Conservation (phyloP, 176 grass and related monocot genomes). For the Oropetium thomaeum region DNA sequence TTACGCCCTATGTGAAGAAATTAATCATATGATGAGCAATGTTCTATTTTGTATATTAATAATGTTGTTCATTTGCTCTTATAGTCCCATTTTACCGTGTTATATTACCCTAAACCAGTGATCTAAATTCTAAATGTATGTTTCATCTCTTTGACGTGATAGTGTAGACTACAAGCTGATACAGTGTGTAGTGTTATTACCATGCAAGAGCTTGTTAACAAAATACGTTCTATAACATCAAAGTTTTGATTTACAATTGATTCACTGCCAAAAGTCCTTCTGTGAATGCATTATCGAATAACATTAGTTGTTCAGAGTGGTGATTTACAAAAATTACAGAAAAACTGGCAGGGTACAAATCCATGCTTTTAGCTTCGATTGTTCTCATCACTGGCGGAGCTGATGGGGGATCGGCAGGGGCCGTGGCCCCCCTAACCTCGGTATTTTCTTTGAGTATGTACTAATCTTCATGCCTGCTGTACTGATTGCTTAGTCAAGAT, state of each 20-base stretch:
- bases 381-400: too few relatives aligned
- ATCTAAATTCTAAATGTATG: background rate
- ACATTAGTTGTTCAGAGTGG: background rate
- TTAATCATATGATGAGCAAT: background rate
- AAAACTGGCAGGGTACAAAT: background rate
- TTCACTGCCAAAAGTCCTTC: background rate
- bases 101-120: background rate
- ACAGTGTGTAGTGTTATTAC: constrained; percentile 8
- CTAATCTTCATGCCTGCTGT: too few relatives aligned
- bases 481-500: too few relatives aligned
- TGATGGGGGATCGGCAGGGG: too few relatives aligned
- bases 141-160: background rate
- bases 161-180: background rate
- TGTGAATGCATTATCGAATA: background rate
- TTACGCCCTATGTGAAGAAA: background rate
- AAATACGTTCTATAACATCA: background rate
- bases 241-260: background rate
- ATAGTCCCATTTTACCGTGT: background rate
- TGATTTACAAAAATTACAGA: background rate
- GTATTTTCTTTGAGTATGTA: too few relatives aligned
- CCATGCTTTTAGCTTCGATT: background rate
- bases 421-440: too few relatives aligned
- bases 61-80: background rate
- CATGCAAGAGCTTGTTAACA: background rate
- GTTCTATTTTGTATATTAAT: background rate